Base-by-base conservation (phyloP, 148 eudicot genomes). In the Spergularia marina region DNA sequence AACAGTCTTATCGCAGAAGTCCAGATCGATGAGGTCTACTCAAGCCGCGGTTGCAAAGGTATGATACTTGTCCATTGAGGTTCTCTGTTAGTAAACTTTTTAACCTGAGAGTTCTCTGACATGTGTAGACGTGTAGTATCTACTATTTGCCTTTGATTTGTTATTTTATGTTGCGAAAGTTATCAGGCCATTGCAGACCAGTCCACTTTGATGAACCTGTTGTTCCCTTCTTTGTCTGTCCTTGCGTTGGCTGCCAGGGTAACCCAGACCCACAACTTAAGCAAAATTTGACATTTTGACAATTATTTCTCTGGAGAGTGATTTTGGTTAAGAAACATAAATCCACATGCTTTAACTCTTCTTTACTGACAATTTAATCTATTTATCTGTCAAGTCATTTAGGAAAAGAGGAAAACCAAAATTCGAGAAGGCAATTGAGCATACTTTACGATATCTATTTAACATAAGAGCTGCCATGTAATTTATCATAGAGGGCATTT, bases 21-120 rank as follows among this genome's bases (percentile, higher is more conserved):
- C 89, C 16, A 85, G 91, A 82, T 88, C 96, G 23, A 76, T 70
- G 74, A 87, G 87, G 82, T 88, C 91, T 76, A 86, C 80, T 79
- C 87, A 84, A 76, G 82, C 84, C 67, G 81, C 86, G 10, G 84
- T 68, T 65, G 81, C 83, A 51, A 87, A 86, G 88, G 92, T 87
- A 54, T 80, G 65, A 67, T 78, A 58, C 68, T 71, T 74, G 61
- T 57, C 47, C 8, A 30, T 44, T 70, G 23, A 20, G 17, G 44
- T 21, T 13, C 25, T 68, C 20, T 16, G 10, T 70, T 49, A 44
- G 62, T 10, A 8, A n/a, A 66, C 30, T 17, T 30, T 41, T 66
- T 66, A 66, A 44, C 5, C 15, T 63, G 67, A 36, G n/a, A 63
- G 16, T 5, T 62, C 12, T n/a, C 8, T 34, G 47, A 8, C n/a